Percentiles rank a stretch among this genome's conserved stretches.
phyloP scores from a whole-genome alignment of 2,329 filamentous ascomycete genomes.

The Diplodia intermedia region DNA sequence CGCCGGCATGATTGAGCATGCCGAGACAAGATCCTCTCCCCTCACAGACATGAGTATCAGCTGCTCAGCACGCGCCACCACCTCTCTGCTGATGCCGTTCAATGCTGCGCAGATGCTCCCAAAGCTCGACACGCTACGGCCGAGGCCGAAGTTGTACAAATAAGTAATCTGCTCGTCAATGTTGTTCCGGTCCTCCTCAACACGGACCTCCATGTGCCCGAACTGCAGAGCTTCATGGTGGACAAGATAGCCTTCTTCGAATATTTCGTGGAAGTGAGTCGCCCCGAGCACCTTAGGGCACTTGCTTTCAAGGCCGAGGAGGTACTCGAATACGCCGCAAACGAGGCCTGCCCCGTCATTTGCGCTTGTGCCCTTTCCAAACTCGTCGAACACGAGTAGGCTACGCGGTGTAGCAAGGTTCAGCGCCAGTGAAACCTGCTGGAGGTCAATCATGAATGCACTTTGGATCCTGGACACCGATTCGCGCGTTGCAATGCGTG shows the following conservation, averaged over 20 bases:
- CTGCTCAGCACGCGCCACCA: slow-evolving; percentile 78
- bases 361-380: slow-evolving; percentile 73
- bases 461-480: slow-evolving; percentile 70
- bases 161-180: slow-evolving; percentile 71
- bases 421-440: slow-evolving; percentile 81
- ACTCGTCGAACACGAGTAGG: slow-evolving; percentile 91
- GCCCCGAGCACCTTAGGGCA: slow-evolving; percentile 67
- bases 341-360: slow-evolving; percentile 70
- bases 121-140: slow-evolving; percentile 80
- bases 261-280: slow-evolving; percentile 75
- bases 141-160: slow-evolving; percentile 71
- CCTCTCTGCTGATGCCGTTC: slow-evolving; percentile 76
- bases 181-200: slow-evolving; percentile 61
- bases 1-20: slow-evolving; percentile 71
- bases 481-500: slow-evolving; percentile 78
- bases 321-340: slow-evolving; percentile 65
- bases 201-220: slow-evolving; percentile 74
- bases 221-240: slow-evolving; percentile 62
- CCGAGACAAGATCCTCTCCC: slow-evolving; percentile 77
- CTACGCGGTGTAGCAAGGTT: slow-evolving; percentile 77
- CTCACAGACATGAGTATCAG: slow-evolving; percentile 71
- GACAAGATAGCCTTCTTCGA: slow-evolving; percentile 67
- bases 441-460: slow-evolving; percentile 81
- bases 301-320: slow-evolving; percentile 57
- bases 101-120: slow-evolving; percentile 83